A percentile compares a stretch with the other conserved stretches of the same genome.
These are phyloP conservation scores for Torulaspora franciscae DNA, from an alignment of 805 yeast genomes.

Conservation along the genomic window DNA sequence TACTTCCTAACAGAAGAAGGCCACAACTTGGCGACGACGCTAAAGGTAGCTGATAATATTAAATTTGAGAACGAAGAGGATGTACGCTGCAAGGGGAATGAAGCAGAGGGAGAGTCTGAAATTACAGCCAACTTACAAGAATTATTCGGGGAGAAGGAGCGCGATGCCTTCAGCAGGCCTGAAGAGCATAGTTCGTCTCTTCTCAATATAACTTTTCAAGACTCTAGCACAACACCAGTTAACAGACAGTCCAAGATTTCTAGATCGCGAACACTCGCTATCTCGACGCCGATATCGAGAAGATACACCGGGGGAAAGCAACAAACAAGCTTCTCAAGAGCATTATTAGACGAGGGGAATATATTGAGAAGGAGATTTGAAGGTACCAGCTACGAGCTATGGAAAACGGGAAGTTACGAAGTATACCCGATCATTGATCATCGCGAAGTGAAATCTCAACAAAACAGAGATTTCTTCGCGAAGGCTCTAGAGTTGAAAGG, in stretches of 20 bases:
- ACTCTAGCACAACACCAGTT: constrained; percentile 1
- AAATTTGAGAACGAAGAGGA: constrained; percentile 26
- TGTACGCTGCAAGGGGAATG: constrained; percentile 4
- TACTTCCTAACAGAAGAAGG: constrained; percentile 73
- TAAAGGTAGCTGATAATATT: constrained; percentile 45
- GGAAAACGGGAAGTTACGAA: constrained; percentile 60
- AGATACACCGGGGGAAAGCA: background rate
- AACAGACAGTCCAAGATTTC: constrained; percentile 1
- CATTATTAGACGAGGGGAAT: background rate
- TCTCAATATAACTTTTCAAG: constrained; percentile 21
- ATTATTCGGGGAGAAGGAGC: constrained; percentile 8
- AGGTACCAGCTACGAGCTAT: constrained; percentile 36
- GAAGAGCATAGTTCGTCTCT: constrained; percentile 12
- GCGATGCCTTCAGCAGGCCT: background rate
- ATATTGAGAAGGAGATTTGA: constrained; percentile 23
- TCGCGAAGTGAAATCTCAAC: constrained; percentile 68
- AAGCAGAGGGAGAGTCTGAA: constrained; percentile 14
- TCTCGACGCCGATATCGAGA: constrained; percentile 7
- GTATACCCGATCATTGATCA: constrained; percentile 67
- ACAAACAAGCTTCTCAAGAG: background rate
- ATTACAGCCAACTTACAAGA: constrained; percentile 23
- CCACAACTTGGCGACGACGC: constrained; percentile 49
- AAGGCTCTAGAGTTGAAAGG: constrained; percentile 48
- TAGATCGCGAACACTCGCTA: constrained; percentile 1
- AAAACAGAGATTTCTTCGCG: constrained; percentile 66